Evolutionary conservation across 2,329 filamentous ascomycete genomes (phyloP), one percentile per base, ranked within the genome.

Genomic region (Cladophialophora chaetospira): DNA sequence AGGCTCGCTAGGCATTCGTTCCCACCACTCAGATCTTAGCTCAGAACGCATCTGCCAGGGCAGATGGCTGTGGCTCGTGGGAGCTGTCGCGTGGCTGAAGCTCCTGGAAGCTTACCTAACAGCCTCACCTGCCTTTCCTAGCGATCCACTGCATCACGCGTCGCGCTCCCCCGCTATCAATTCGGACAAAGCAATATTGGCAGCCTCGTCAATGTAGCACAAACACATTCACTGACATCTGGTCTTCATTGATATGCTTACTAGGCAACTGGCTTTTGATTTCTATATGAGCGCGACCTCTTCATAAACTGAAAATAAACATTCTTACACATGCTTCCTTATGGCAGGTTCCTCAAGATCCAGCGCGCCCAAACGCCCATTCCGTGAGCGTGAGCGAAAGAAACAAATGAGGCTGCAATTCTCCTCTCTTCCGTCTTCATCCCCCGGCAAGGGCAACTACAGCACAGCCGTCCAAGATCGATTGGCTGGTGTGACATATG

Each of bases 401-500:
- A 58, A 51, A 40, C 75, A 78, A 65, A 73, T 75, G 48, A 73
- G 72, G 45, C 70, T 78, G 35, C 63, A 72, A n/a, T 77, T 77
- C 61, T 69, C 72, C 9, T 66, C 75, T 19, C 53, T 71, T 11
- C 57, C 68, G 28, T 66, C 70, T 10, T 61, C 69, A 1, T 66
- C 71, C 5, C 62, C 65, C 5, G 66, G 60, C 15, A 62, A 43
- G 44, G 60, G 65, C 13, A 44, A 55, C 13, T 64, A 61, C 8
- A 60, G 62, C 13, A 61, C 63, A 2, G 63, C 63, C 3, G 61
- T 67, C 13, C 57, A 58, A 36, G 67, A 69, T 38, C 67, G 68
- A 44, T 63, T 69, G 23, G 69, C 72, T 13, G 71, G 61, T 13
- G 63, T 75, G 8, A 67, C 67, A 28, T 75, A 72, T 54, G 57